phyloP scores from a whole-genome alignment of 768 basidiomycete species.

The Calocybe cyanea region DNA sequence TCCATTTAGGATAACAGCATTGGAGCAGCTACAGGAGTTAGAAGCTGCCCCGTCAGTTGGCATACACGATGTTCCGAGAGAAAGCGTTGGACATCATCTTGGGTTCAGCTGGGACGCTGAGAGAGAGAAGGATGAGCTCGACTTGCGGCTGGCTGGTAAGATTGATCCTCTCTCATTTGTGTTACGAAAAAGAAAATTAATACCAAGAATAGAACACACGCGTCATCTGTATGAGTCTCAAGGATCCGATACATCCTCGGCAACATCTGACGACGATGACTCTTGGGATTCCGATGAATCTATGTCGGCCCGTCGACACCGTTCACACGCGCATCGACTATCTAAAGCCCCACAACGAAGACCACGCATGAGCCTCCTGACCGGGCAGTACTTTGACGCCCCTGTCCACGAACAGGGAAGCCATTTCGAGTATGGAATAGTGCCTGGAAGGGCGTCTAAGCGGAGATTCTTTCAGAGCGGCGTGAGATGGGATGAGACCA shows the following conservation, averaged over 20 bases:
- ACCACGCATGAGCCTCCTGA: conserved; percentile 67
- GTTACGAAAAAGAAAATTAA: too few relatives aligned
- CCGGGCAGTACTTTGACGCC: conserved; percentile 55
- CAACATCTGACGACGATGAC: conserved; percentile 44
- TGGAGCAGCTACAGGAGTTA: conserved; percentile 41
- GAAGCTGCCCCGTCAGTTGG: conserved; percentile 73
- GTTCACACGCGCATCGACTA: conserved; percentile 11
- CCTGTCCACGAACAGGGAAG: conserved; percentile 41
- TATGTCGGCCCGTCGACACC: conserved; percentile 31
- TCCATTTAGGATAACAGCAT: conserved; percentile 28
- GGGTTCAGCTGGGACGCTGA: conserved; percentile 51
- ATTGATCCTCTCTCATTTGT: conserved; percentile 7
- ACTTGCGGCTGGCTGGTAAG: conserved; percentile 68
- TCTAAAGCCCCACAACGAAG: conserved; percentile 23
- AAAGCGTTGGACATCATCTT: conserved; percentile 62
- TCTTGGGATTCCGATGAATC: conserved; percentile 38
- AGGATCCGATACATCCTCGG: conserved; percentile 41
- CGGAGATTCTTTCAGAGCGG: conserved; percentile 59
- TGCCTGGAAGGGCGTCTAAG: conserved; percentile 36
- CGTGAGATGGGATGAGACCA: conserved; percentile 31
- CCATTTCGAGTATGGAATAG: conserved; percentile 36
- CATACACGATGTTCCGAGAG: conserved; percentile 77
- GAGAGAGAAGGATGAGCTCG: conserved; percentile 56
- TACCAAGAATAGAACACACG: conserved; percentile 62
- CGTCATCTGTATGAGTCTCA: conserved; percentile 61